Evolutionary conservation across 1,284 basidiomycete species (phyloP), one percentile per base, ranked within the genome.

Genomic region (Polyporus tsugae): DNA sequence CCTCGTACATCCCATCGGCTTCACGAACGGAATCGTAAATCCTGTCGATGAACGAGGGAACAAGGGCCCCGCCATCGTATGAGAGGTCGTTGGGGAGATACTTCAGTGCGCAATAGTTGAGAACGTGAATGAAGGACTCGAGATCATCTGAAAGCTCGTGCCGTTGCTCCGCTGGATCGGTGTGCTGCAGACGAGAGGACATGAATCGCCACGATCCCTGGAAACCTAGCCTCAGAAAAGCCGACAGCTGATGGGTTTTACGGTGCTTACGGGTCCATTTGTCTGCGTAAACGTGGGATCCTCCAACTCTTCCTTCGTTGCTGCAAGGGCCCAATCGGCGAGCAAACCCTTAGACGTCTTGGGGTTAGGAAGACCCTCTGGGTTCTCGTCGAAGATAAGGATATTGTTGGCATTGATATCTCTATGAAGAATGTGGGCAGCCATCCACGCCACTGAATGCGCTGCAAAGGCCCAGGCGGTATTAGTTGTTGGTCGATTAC

Each of bases 131-230:
- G 38, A 55, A 55, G 5, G 68, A 64, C 29, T 70, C 68, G 13
- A 70, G 57, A 29, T 70, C 65, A 58, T 70, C 68, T 15, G 68
- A 57, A 13, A 64, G 52, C 36, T 35, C 10, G n/a, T 70, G 62
- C 0, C 41, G 62, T 33, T 66, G 64, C 4, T 15, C 13, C 6
- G 65, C n/a, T n/a, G n/a, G 41, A 33, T 29, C 57, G 39, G 39
- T 11, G 3, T 22, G 15, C 29, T 58, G 53, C 22, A 63, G 58
- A 0, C 22, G 38, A 33, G 62, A 64, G 7, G 68, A 70, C 41
- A 66, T 44, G 65, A 59, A 66, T 25, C 52, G 65, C 68, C 68
- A 70, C 5, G 68, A 64, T 6, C 64, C 65, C 68, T 70, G n/a
- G 36, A 6, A 17, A 36, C n/a, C 2, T 29, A 17, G 22, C 6